These are phyloP conservation scores for Cladorrhinum sp. DNA, from an alignment of 2,329 filamentous ascomycete species.

Conservation along the genomic window DNA sequence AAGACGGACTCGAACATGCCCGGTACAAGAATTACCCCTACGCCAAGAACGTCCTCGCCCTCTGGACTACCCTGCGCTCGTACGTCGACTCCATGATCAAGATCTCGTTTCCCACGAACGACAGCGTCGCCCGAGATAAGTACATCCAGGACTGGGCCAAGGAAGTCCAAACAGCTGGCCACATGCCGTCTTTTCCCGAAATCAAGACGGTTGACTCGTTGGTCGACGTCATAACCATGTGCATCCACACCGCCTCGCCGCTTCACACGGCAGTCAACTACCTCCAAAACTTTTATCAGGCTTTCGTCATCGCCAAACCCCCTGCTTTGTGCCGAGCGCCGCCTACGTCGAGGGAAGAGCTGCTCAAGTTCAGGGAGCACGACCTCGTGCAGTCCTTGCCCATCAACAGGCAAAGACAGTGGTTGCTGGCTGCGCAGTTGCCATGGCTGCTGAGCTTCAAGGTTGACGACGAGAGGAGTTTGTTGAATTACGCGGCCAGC, in stretches of 20 bases:
- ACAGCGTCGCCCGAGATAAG: constrained; percentile 31
- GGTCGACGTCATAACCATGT: constrained; percentile 48
- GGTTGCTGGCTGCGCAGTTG: constrained; percentile 45
- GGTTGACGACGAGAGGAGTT: constrained; percentile 39
- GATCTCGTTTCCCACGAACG: constrained; percentile 34
- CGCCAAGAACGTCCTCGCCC: constrained; percentile 42
- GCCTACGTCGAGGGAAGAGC: constrained; percentile 32
- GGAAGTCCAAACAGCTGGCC: constrained; percentile 40
- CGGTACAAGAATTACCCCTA: constrained; percentile 50
- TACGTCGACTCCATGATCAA: constrained; percentile 42
- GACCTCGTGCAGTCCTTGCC: constrained; percentile 42
- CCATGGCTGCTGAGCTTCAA: constrained; percentile 45
- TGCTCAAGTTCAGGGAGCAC: constrained; percentile 32
- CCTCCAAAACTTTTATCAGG: constrained; percentile 49
- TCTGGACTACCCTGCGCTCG: constrained; percentile 43
- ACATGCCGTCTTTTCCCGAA: constrained; percentile 42
- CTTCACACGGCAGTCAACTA: constrained; percentile 52
- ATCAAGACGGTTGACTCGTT: constrained; percentile 42
- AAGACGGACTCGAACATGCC: constrained; percentile 31
- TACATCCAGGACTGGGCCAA: constrained; percentile 39
- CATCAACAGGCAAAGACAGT: constrained; percentile 40
- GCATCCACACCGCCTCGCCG: constrained; percentile 50
- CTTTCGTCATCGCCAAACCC: constrained; percentile 46
- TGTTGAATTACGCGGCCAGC: constrained; percentile 41
- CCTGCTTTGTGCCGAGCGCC: constrained; percentile 36